Conservation (phyloP, 78 protist species). For the Ministeria vibrans region DNA sequence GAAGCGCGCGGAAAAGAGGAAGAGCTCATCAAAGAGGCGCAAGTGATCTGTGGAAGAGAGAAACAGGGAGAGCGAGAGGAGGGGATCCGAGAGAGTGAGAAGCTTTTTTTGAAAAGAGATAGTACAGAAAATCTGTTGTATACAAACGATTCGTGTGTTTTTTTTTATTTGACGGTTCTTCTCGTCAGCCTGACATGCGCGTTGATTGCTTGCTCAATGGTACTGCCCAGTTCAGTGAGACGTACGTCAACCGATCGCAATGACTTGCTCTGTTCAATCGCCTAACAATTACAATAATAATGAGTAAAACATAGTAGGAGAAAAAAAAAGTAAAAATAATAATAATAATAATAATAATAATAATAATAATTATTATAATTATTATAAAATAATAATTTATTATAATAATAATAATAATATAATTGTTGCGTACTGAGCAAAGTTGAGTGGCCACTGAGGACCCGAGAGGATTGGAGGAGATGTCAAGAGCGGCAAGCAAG, state of each 20-base stretch:
- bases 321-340: background rate
- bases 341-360: no score
- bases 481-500: no score
- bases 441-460: no score
- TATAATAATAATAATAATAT: no score
- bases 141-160: background rate
- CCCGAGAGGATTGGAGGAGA: no score
- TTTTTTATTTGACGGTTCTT: background rate
- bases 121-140: background rate
- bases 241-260: background rate
- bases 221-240: background rate
- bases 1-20: conserved; percentile 10
- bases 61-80: background rate
- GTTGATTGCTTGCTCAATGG: background rate
- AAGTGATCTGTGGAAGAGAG: background rate
- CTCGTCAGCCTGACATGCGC: background rate
- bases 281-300: background rate
- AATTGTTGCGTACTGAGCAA: no score
- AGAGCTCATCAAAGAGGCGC: background rate
- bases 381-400: no score
- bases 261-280: background rate
- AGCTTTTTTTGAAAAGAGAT: background rate
- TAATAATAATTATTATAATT: no score
- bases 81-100: background rate
- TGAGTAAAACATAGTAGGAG: background rate